These are phyloP conservation scores for Microstegium vimineum DNA, from an alignment of 176 grass and related monocot genomes.

Conservation along the genomic window DNA sequence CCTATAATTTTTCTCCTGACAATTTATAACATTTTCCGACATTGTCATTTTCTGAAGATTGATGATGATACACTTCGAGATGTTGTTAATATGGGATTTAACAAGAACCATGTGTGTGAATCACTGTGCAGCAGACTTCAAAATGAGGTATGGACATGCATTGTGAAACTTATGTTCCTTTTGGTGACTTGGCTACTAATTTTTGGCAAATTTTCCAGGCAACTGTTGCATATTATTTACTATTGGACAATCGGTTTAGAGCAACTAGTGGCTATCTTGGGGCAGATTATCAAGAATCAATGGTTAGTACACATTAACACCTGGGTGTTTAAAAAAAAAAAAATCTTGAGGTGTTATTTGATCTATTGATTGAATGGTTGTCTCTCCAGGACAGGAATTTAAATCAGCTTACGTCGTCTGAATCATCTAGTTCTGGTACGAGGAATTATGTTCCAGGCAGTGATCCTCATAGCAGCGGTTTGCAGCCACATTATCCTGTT, in stretches of 20 bases:
- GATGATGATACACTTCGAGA: slow-evolving; percentile 89
- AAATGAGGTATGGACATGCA: slow-evolving; percentile 69
- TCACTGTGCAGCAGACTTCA: slow-evolving; percentile 76
- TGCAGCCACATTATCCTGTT: slow-evolving; percentile 43
- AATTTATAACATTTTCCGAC: slow-evolving; percentile 26
- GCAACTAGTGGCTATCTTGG: slow-evolving; percentile 83
- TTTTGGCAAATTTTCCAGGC: slow-evolving; percentile 52
- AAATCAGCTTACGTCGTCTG: slow-evolving; percentile 22
- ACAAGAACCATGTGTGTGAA: slow-evolving; percentile 71
- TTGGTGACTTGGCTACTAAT: slow-evolving; percentile 25
- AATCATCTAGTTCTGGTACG: slow-evolving; percentile 31
- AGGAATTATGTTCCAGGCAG: slow-evolving; percentile 45
- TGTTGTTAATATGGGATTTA: slow-evolving; percentile 78
- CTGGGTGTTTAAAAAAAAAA: background rate
- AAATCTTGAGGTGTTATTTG: background rate
- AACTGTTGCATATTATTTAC: slow-evolving; percentile 95
- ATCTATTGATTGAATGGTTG: slow-evolving; percentile 17
- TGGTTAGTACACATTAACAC: slow-evolving; percentile 47
- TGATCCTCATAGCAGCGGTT: slow-evolving; percentile 51
- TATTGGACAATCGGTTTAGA: slow-evolving; percentile 90
- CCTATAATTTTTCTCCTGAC: background rate
- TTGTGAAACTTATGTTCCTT: background rate
- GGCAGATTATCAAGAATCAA: slow-evolving; percentile 69
- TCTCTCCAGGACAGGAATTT: slow-evolving; percentile 37
- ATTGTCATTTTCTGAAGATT: slow-evolving; percentile 55